Base-by-base conservation (phyloP, 179 eudicot genomes). In the Sideroxylon spinosum region DNA sequence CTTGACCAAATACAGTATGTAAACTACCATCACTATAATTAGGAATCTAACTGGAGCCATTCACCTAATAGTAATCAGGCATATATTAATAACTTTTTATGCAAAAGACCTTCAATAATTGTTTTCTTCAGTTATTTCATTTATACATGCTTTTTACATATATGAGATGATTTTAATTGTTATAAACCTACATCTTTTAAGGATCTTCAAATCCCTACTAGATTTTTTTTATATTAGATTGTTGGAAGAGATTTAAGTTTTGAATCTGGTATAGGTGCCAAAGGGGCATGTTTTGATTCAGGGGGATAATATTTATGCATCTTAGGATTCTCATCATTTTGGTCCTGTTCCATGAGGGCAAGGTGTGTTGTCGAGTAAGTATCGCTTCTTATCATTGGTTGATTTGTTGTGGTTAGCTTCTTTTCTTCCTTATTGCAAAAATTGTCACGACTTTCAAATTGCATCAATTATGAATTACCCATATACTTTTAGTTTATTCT, bases 261-360 rank as follows among this genome's bases (percentile, higher is more conserved):
- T 66, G 29, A 71, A 20, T 29, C 44, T 69, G 71, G 52, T 77
- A 63, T 81, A 93, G 97, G 94, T 93, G 62, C 97, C 94, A 16
- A 88, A 90, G 81, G 97, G 96, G 66, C 96, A 91, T 87, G 91
- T 91, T 64, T 93, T 96, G 97, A 82, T 93, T 81, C 97, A 91
- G 74, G 97, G 97, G 60, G 97, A 93, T 87, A 93, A 93, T 80
- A 74, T 85, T 19, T 90, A 89, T 81, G 85, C 86, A 11, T 93
- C 97, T 57, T 84, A 79, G 26, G 97, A 93, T 86, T 93, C 97
- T 56, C 85, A 94, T 12, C 85, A 89, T 68, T 83, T 84, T 76
- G 97, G 97, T 44, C 90, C 97, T 59, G 81, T 93, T 81, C 96
- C 97, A 44, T 90, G 80, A 82, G 70, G 97, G 97, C 68, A 93